phyloP scores from a whole-genome alignment of 345 rosid species.

The Geranium brycei region DNA sequence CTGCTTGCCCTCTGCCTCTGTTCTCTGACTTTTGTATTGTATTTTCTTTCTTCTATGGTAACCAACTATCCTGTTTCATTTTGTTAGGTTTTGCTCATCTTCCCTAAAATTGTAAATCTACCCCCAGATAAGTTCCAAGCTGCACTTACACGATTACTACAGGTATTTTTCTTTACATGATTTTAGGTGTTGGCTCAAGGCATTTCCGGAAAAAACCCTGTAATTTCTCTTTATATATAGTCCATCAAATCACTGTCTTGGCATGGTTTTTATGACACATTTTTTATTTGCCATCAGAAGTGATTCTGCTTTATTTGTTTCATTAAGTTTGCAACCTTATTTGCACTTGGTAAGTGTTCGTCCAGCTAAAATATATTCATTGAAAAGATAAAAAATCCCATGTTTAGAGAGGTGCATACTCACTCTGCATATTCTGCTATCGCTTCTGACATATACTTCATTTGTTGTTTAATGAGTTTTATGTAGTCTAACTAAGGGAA shows the following conservation, averaged over 20 bases:
- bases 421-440: background rate
- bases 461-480: no score
- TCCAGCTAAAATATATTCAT: no score
- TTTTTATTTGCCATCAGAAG: no score
- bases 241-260: background rate
- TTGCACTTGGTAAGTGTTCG: no score
- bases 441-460: background rate
- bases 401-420: background rate
- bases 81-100: conserved; percentile 48
- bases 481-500: conserved; percentile 3
- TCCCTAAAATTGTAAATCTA: conserved; percentile 75
- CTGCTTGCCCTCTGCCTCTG: background rate
- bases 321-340: no score
- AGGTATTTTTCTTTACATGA: conserved; percentile 37
- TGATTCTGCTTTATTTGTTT: no score
- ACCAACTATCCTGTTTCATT: background rate
- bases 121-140: conserved; percentile 66
- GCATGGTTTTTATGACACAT: no score
- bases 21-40: background rate
- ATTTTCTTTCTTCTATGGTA: background rate
- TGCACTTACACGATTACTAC: conserved; percentile 58
- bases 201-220: no score
- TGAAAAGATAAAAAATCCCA: background rate
- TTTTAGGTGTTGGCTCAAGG: background rate
- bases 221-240: no score